Base-by-base conservation (phyloP, 768 basidiomycete genomes). In the Amanita polypyramis region DNA sequence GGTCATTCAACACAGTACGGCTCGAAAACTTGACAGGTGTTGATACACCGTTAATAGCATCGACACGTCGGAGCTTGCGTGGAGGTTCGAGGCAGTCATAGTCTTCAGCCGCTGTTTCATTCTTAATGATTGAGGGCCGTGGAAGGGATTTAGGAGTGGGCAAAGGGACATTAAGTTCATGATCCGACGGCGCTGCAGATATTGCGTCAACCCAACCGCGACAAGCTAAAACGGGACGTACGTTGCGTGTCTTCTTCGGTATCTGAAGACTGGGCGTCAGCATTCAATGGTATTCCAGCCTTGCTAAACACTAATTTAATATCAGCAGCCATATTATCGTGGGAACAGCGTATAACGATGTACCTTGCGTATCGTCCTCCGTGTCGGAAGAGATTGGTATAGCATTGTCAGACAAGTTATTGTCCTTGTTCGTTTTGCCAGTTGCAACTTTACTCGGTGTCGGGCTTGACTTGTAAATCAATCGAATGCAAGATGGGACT, bases 351-450 rank as follows among this genome's bases (percentile, higher is more conserved):
- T n/a, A 29, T 30, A 29, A 12, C 29, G 14, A 30, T 8, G n/a
- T 17, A 66, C 69, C 63, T 64, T 68, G 65, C 3, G 67, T 66
- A 39, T 68, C 68, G 19, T 67, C 67, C 49, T 72, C 68, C 17
- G 68, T 67, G 14, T 69, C 66, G 20, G 68, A 68, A 6, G 66
- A 65, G 34, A 43, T 42, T 3, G 51, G 51, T 8, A 57, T 50
- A 29, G 50, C 50, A 45, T 51, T 27, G 49, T 54, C 46, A 47
- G 50, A 45, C 29, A 43, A 35, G 34, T 21, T 37, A 19, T 6
- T 15, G 21, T 15, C 41, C 15, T 39, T 41, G 43, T 10, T 50
- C 49, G 6, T 35, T 5, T 19, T 47, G 43, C 4, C 5, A 32
- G 11, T 20, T 25, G 27, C 20, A 20, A 3, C 33, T 15, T 2